phyloP scores from a whole-genome alignment of 768 basidiomycete genomes.

The Coprinopsis marcescibilis region DNA sequence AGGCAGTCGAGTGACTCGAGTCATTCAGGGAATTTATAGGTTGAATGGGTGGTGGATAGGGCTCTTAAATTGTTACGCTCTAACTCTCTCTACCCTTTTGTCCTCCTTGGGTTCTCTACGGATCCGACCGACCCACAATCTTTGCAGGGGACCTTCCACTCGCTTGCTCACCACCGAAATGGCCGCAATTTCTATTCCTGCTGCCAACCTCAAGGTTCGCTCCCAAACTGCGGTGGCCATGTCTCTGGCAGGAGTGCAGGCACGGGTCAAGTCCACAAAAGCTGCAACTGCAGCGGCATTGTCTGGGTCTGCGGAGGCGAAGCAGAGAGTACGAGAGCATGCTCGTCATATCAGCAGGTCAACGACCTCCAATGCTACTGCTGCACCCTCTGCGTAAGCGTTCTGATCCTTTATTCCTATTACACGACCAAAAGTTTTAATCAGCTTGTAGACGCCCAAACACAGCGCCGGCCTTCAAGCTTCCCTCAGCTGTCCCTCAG shows the following conservation, averaged over 20 bases:
- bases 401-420: slow-evolving; percentile 1
- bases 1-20: no score
- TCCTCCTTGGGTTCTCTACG: no score
- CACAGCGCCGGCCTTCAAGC: slow-evolving; percentile 50
- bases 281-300: slow-evolving; percentile 22
- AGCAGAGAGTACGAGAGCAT: slow-evolving; percentile 74
- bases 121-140: no score
- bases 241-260: no score
- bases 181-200: slow-evolving; percentile 3
- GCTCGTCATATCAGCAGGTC: slow-evolving; percentile 71
- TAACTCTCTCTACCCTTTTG: no score
- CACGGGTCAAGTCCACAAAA: slow-evolving; percentile 47
- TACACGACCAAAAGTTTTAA: slow-evolving; percentile 3
- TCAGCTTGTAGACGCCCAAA: slow-evolving; percentile 46
- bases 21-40: no score
- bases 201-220: slow-evolving; percentile 11
- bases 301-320: slow-evolving; percentile 47
- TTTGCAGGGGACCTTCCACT: no score
- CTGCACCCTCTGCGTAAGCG: slow-evolving; percentile 57
- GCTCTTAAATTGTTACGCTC: no score
- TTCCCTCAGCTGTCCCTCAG: slow-evolving; percentile 33
- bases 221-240: slow-evolving; percentile 19
- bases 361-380: slow-evolving; percentile 51
- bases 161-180: not conserved
- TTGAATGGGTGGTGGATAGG: no score